Percentiles rank a stretch among this genome's conserved stretches.
phyloP scores from a whole-genome alignment of 371 early-diverging fungal genomes.

The Gilbertella persicaria region DNA sequence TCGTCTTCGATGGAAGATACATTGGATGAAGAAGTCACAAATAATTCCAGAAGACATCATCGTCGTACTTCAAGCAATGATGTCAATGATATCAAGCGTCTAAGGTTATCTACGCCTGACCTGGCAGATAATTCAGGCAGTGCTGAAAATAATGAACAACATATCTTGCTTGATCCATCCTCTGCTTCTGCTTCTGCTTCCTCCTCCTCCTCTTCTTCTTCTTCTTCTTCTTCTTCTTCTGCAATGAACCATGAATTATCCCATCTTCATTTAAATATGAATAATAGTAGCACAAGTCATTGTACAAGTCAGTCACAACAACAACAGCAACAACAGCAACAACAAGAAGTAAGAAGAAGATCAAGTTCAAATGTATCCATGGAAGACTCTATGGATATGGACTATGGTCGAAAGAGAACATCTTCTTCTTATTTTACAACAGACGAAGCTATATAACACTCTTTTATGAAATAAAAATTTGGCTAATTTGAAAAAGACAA shows the following conservation, averaged over 20 bases:
- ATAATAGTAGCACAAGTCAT: neutral
- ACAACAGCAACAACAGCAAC: conserved; percentile 2
- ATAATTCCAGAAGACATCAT: conserved; percentile 41
- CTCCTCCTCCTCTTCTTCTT: conserved; percentile 22
- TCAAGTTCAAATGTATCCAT: conserved; percentile 43
- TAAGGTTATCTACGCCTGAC: conserved; percentile 37
- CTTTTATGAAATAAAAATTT: neutral
- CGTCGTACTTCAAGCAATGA: conserved; percentile 54
- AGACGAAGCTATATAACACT: conserved; percentile 1
- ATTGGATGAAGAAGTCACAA: neutral
- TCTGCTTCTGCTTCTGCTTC: conserved; percentile 7
- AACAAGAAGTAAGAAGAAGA: conserved; percentile 24
- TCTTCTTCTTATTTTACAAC: conserved; percentile 8
- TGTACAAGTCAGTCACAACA: neutral
- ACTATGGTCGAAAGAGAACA: conserved; percentile 6
- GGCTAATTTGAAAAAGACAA: neutral
- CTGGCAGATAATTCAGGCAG: conserved; percentile 20
- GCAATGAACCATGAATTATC: conserved; percentile 8
- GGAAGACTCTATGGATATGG: conserved; percentile 25
- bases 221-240: conserved; percentile 4
- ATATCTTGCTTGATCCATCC: neutral
- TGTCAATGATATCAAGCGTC: conserved; percentile 46
- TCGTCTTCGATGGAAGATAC: neutral
- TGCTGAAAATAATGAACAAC: too few relatives aligned
- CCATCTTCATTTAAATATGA: conserved; percentile 11